A percentile compares a stretch with the other conserved stretches of the same genome.
These are phyloP conservation scores for Condylostoma magnum DNA, from an alignment of 169 alveolate species.

Conservation along the genomic window DNA sequence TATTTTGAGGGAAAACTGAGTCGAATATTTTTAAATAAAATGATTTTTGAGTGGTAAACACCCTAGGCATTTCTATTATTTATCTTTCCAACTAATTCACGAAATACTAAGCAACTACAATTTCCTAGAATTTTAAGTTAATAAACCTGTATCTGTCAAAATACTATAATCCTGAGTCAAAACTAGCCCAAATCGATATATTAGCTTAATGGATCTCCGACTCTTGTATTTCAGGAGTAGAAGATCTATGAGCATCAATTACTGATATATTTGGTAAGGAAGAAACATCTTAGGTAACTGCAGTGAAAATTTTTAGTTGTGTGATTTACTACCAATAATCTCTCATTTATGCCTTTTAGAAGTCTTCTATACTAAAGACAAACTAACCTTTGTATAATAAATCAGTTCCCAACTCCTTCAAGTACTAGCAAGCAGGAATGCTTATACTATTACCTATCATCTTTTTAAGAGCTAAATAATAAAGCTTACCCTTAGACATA, in stretches of 20 bases:
- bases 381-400: background rate
- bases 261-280: too few relatives aligned
- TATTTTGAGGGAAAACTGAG: background rate
- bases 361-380: background rate
- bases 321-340: background rate
- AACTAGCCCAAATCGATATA: too few relatives aligned
- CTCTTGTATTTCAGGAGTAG: too few relatives aligned
- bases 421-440: background rate
- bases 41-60: slow-evolving; percentile 13
- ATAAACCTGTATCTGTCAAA: slow-evolving; percentile 4
- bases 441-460: slow-evolving; percentile 1
- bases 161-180: too few relatives aligned
- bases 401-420: background rate
- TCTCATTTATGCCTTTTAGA: background rate
- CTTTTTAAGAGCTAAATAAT: background rate
- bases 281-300: too few relatives aligned
- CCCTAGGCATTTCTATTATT: background rate
- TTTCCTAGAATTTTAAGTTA: background rate
- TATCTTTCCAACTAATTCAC: background rate
- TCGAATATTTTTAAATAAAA: slow-evolving; percentile 7
- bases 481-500: background rate
- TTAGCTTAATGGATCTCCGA: too few relatives aligned
- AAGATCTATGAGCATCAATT: too few relatives aligned
- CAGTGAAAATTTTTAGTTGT: too few relatives aligned
- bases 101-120: slow-evolving; percentile 17